phyloP scores from a whole-genome alignment of 2,329 filamentous ascomycete genomes.

The Cladosporium sp. region DNA sequence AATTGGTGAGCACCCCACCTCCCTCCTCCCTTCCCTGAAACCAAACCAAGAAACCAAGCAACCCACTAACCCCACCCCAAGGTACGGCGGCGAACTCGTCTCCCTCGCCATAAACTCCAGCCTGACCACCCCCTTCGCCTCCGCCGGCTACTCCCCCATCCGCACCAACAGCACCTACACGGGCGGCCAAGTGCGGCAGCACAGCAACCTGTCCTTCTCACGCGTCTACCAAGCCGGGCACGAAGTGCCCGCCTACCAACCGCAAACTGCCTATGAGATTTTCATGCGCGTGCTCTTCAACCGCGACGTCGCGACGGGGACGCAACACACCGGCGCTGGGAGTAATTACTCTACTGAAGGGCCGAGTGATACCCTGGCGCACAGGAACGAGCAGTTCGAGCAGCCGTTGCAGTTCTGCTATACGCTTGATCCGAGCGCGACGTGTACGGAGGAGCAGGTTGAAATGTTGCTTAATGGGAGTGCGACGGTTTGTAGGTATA shows the following conservation, averaged over 20 bases:
- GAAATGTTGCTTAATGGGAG: constrained; percentile 15
- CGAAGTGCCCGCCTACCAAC: constrained; percentile 36
- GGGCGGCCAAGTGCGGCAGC: constrained; percentile 31
- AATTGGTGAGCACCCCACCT: constrained; percentile 18
- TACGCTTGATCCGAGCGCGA: constrained; percentile 14
- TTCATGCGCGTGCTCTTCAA: constrained; percentile 34
- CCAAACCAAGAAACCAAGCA: fast-evolving
- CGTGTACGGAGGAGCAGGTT: constrained; percentile 21
- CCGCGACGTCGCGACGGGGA: constrained; percentile 37
- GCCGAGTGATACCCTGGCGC: constrained; percentile 1
- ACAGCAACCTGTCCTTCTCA: constrained; percentile 39
- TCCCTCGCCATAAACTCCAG: constrained; percentile 41
- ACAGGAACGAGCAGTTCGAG: constrained; percentile 12
- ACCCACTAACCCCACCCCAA: not conserved
- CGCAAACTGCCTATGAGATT: constrained; percentile 35
- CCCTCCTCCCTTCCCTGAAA: no score
- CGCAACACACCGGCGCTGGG: constrained; percentile 14
- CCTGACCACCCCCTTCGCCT: constrained; percentile 40
- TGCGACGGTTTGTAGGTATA: constrained; percentile 17
- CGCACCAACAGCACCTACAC: constrained; percentile 19
- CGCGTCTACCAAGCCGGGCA: constrained; percentile 51
- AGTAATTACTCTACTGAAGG: constrained; percentile 11
- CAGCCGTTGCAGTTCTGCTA: constrained; percentile 20
- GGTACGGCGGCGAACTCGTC: constrained; percentile 31
- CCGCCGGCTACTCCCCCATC: constrained; percentile 44